Conservation (phyloP, 139 green algal species). For the Penium margaritaceum region DNA sequence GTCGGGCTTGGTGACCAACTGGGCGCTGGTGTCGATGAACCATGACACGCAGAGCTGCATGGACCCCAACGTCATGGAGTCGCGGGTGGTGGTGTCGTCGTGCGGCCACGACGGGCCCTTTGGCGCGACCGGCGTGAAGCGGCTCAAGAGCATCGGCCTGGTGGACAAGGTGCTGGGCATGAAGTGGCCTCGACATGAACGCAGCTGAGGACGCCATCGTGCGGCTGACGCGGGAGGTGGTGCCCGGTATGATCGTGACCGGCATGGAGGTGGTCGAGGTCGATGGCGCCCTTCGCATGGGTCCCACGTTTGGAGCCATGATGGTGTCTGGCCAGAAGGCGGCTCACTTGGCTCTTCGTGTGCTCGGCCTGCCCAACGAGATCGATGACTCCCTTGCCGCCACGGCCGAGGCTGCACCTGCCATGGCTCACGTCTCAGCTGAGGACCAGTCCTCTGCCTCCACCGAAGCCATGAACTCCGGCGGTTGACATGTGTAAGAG, state of each 20-base stretch:
- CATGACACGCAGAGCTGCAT: slow-evolving; percentile 95
- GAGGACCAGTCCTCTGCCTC: too few species aligned
- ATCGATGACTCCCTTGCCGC: slow-evolving; percentile 21
- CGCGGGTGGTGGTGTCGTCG: slow-evolving; percentile 82
- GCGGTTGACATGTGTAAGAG: too few species aligned
- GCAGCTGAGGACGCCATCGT: slow-evolving; percentile 82
- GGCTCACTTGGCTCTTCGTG: slow-evolving; percentile 77
- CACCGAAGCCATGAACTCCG: too few species aligned
- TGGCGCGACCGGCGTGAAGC: slow-evolving; percentile 83
- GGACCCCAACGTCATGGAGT: slow-evolving; percentile 57
- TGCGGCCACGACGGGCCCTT: slow-evolving; percentile 93
- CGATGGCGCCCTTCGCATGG: slow-evolving; percentile 52
- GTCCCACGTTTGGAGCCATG: slow-evolving; percentile 94
- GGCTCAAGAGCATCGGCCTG: slow-evolving; percentile 79
- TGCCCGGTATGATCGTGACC: slow-evolving; percentile 87
- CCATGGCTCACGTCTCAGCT: too few species aligned
- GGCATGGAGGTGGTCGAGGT: slow-evolving; percentile 84
- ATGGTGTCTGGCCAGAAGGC: slow-evolving; percentile 84
- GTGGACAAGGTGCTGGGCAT: slow-evolving; percentile 74
- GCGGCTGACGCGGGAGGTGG: slow-evolving; percentile 71
- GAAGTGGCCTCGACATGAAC: slow-evolving; percentile 96
- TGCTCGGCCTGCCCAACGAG: slow-evolving; percentile 53
- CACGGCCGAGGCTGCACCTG: too few species aligned
- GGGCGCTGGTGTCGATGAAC: slow-evolving; percentile 89
- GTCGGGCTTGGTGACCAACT: slow-evolving; percentile 92